Percentiles rank a stretch among this genome's conserved stretches.
phyloP scores from a whole-genome alignment of 2,329 filamentous ascomycete species.

The Hypoxylon sp. region DNA sequence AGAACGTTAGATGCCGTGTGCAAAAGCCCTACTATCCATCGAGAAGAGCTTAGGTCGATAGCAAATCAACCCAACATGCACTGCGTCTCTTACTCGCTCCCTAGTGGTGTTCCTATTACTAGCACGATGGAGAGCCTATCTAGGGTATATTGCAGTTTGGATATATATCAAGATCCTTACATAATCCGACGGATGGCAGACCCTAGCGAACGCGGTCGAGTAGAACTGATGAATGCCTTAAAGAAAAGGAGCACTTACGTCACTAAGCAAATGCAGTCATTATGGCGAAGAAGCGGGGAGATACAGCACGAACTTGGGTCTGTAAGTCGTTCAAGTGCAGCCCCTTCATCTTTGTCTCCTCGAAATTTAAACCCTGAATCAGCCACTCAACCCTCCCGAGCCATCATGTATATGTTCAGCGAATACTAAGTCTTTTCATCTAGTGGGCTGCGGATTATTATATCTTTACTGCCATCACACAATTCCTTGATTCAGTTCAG shows the following conservation, averaged over 20 bases:
- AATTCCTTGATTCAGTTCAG: slow-evolving; percentile 46
- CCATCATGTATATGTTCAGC: neutral
- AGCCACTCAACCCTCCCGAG: neutral
- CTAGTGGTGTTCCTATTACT: slow-evolving; percentile 41
- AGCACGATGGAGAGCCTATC: slow-evolving; percentile 59
- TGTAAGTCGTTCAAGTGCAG: slow-evolving; percentile 17
- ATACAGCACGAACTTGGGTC: slow-evolving; percentile 70
- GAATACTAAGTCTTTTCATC: neutral
- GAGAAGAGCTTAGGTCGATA: slow-evolving; percentile 74
- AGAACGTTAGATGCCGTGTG: slow-evolving; percentile 75
- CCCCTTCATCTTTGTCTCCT: neutral
- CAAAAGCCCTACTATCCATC: slow-evolving; percentile 74
- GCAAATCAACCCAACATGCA: slow-evolving; percentile 74
- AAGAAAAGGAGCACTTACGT: slow-evolving; percentile 62
- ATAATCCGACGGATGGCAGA: slow-evolving; percentile 61
- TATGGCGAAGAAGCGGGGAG: slow-evolving; percentile 62
- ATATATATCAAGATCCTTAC: slow-evolving; percentile 72
- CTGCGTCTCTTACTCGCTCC: slow-evolving; percentile 50
- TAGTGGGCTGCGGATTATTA: slow-evolving; percentile 76
- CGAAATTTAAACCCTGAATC: neutral
- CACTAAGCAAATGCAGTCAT: slow-evolving; percentile 66
- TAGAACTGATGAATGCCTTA: slow-evolving; percentile 55
- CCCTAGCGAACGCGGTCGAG: slow-evolving; percentile 56
- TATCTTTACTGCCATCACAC: slow-evolving; percentile 62
- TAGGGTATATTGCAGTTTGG: slow-evolving; percentile 56